A percentile compares a stretch with the other conserved stretches of the same genome.
phyloP scores from a whole-genome alignment of 352 stramenopile species.

The Pythium grandisporangium region DNA sequence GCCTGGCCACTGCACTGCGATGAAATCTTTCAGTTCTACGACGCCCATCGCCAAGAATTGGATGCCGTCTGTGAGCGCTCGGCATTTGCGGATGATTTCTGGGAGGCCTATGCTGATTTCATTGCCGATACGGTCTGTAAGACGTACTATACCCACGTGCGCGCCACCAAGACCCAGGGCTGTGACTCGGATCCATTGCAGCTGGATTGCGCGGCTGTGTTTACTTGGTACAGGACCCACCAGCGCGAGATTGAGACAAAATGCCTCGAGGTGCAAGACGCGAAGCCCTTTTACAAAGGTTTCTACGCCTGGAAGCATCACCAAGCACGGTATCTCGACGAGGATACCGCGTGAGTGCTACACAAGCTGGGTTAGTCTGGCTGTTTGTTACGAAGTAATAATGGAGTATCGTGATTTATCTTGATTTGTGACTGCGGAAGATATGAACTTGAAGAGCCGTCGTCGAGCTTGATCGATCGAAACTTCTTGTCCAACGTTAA shows the following conservation, averaged over 20 bases:
- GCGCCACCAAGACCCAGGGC: slow-evolving; percentile 13
- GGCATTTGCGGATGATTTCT: slow-evolving; percentile 37
- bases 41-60: slow-evolving; percentile 24
- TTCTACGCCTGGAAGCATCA: slow-evolving; percentile 15
- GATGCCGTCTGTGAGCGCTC: slow-evolving; percentile 33
- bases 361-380: too few relatives aligned
- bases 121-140: slow-evolving; percentile 41
- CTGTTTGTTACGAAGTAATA: too few relatives aligned
- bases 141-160: slow-evolving; percentile 44
- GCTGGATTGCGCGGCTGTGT: slow-evolving; percentile 22
- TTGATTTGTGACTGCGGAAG: too few relatives aligned
- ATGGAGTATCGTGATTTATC: neutral
- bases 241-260: slow-evolving; percentile 29
- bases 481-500: too few relatives aligned
- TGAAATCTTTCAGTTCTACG: slow-evolving; percentile 47
- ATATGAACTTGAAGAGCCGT: too few relatives aligned
- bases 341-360: too few relatives aligned
- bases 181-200: slow-evolving; percentile 8
- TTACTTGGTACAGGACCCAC: slow-evolving; percentile 39
- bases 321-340: too few relatives aligned
- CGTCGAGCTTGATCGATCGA: too few relatives aligned
- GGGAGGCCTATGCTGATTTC: slow-evolving; percentile 50
- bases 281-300: slow-evolving; percentile 14
- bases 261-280: slow-evolving; percentile 28
- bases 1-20: slow-evolving; percentile 48